phyloP scores from a whole-genome alignment of 225 moss, liverwort and hornwort genomes.

The Pleurozium schreberi region DNA sequence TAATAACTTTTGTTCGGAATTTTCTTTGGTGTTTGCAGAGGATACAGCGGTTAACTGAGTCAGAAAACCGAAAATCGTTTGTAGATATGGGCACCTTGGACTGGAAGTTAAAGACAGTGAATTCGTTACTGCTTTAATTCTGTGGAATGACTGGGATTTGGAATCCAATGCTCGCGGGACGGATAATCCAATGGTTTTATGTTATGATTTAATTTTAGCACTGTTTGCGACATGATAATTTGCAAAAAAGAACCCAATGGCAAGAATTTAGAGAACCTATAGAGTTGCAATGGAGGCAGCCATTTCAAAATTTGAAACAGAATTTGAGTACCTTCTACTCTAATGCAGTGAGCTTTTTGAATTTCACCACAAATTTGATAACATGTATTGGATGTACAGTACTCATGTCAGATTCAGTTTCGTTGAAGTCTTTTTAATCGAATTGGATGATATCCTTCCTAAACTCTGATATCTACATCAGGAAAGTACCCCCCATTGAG shows the following conservation, averaged over 20 bases:
- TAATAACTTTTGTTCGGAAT: background rate
- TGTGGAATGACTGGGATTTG: background rate
- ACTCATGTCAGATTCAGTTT: background rate
- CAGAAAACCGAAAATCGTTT: background rate
- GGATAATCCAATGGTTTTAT: background rate
- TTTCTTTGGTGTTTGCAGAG: slow-evolving; percentile 15
- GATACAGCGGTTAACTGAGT: slow-evolving; percentile 13
- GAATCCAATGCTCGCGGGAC: background rate
- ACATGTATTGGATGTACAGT: background rate
- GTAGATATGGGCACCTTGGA: background rate
- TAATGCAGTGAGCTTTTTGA: background rate
- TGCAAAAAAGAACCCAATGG: background rate
- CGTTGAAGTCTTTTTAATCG: background rate
- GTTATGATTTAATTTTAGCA: background rate
- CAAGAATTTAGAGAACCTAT: background rate
- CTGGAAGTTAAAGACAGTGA: background rate
- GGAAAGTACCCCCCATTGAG: too few relatives aligned
- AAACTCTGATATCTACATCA: background rate
- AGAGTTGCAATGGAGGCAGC: background rate
- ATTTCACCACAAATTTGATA: background rate
- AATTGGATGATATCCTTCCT: background rate
- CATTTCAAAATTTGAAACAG: background rate
- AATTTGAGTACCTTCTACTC: background rate
- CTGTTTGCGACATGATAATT: background rate
- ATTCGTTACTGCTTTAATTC: background rate